A percentile compares a stretch with the other conserved stretches of the same genome.
These are phyloP conservation scores for Colletotrichum cordylinicola DNA, from an alignment of 2,329 filamentous ascomycete genomes.

Conservation along the genomic window DNA sequence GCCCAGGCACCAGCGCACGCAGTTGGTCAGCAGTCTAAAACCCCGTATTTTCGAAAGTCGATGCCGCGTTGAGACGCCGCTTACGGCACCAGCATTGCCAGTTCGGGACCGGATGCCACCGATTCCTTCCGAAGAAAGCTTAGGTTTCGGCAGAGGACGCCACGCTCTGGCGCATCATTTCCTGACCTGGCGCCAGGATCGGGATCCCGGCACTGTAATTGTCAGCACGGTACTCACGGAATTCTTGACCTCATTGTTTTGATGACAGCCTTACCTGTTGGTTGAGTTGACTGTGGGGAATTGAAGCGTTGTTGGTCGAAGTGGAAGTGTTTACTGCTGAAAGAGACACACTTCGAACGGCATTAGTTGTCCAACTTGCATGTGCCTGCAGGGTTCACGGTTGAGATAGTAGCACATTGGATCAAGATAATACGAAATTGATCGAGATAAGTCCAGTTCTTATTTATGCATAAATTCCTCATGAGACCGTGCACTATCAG, in stretches of 20 bases:
- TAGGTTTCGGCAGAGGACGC: neutral
- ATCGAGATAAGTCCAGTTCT: neutral
- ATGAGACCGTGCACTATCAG: fast-evolving
- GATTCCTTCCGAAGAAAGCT: neutral
- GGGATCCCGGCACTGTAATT: neutral
- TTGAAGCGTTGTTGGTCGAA: neutral
- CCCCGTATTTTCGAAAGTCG: neutral
- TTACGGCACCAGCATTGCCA: neutral
- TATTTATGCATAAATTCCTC: fast-evolving
- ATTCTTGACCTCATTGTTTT: neutral
- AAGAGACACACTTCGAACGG: neutral
- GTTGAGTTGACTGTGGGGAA: neutral
- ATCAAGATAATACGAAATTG: neutral
- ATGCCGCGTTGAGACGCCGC: neutral
- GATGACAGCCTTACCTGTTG: neutral
- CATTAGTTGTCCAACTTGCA: no score
- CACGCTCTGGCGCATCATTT: neutral
- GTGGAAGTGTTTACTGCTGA: neutral
- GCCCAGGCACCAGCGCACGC: neutral
- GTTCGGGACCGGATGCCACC: neutral
- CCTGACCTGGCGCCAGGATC: neutral
- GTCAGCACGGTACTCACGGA: neutral
- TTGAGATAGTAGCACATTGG: no score
- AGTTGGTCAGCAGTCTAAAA: neutral
- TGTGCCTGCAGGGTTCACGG: no score